Percentiles rank a stretch among this genome's conserved stretches.
Conservation (phyloP, 495 filamentous ascomycete species). For the Penicillium subrubescens region DNA sequence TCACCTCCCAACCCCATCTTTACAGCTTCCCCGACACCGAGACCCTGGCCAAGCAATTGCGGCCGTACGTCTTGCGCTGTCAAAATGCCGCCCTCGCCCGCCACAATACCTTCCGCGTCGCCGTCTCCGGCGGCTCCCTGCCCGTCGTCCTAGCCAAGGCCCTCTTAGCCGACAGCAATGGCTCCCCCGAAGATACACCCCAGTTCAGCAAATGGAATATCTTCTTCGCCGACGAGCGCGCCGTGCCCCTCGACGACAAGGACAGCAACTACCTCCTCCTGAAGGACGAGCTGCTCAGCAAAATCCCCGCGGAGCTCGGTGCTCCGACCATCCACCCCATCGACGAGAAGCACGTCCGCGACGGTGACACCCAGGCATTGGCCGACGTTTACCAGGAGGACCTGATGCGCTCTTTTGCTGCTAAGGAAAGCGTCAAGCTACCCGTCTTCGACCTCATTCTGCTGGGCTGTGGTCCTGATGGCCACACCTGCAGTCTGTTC, state of each 20-base stretch:
- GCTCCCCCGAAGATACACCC: constrained; percentile 60
- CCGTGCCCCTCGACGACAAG: constrained; percentile 83
- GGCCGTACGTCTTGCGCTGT: constrained; percentile 74
- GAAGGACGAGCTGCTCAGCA: constrained; percentile 83
- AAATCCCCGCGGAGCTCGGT: constrained; percentile 69
- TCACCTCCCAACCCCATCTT: constrained; percentile 69
- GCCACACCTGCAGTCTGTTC: constrained; percentile 96
- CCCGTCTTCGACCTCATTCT: constrained; percentile 94
- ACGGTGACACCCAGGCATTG: constrained; percentile 86
- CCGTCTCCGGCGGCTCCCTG: constrained; percentile 91
- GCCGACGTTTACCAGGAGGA: constrained; percentile 91
- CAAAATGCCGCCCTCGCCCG: constrained; percentile 79
- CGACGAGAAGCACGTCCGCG: constrained; percentile 67
- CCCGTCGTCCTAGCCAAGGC: constrained; percentile 82
- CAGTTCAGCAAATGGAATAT: constrained; percentile 91
- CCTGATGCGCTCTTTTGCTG: constrained; percentile 80
- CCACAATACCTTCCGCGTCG: constrained; percentile 85
- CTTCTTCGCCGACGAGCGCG: constrained; percentile 97
- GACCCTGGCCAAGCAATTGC: constrained; percentile 71
- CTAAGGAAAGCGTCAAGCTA: constrained; percentile 83
- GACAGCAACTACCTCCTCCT: constrained; percentile 94
- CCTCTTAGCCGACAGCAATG: constrained; percentile 65
- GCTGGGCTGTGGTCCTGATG: constrained; percentile 91
- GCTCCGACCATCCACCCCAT: constrained; percentile 77
- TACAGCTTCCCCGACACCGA: constrained; percentile 73